A percentile compares a stretch with the other conserved stretches of the same genome.
Evolutionary conservation across 371 early-diverging fungal genomes (phyloP).

Genomic region (Choanephora cucurbitarum): DNA sequence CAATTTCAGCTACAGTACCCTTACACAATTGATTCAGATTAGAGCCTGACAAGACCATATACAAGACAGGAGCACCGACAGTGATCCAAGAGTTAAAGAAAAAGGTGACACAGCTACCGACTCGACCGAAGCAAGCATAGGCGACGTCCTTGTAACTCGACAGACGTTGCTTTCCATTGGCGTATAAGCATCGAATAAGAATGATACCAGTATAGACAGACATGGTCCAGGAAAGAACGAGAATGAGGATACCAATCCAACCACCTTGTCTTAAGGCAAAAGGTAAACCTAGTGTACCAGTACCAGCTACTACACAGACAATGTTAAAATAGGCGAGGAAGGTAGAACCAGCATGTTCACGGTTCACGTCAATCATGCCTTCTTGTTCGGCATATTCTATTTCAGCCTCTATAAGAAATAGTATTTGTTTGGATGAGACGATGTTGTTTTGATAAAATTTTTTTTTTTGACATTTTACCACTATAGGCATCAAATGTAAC

Average conservation of each 20-base stretch:
- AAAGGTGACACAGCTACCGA: constrained; percentile 44
- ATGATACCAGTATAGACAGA: constrained; percentile 54
- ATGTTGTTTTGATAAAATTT: not conserved
- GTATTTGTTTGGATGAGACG: not conserved
- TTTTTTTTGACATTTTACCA: constrained; percentile 11
- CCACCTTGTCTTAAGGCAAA: constrained; percentile 66
- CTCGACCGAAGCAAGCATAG: constrained; percentile 32
- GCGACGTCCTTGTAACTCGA: constrained; percentile 42
- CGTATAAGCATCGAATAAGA: constrained; percentile 35
- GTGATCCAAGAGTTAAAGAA: constrained; percentile 63
- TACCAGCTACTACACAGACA: constrained; percentile 81
- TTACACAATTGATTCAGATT: constrained; percentile 46
- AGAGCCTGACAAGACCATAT: constrained; percentile 55
- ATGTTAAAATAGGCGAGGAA: constrained; percentile 65
- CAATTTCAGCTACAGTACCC: constrained; percentile 39
- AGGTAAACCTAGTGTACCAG: constrained; percentile 81
- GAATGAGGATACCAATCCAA: constrained; percentile 77
- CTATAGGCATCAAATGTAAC: constrained; percentile 28
- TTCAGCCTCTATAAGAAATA: constrained; percentile 17
- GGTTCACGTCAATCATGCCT: constrained; percentile 24
- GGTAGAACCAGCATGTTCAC: constrained; percentile 29
- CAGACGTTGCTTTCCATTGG: constrained; percentile 42
- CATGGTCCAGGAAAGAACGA: constrained; percentile 74
- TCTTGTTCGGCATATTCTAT: constrained; percentile 20
- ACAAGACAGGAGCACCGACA: constrained; percentile 56